Evolutionary conservation across 1,284 basidiomycete genomes (phyloP).

Genomic region (Ceratobasidium sp.): DNA sequence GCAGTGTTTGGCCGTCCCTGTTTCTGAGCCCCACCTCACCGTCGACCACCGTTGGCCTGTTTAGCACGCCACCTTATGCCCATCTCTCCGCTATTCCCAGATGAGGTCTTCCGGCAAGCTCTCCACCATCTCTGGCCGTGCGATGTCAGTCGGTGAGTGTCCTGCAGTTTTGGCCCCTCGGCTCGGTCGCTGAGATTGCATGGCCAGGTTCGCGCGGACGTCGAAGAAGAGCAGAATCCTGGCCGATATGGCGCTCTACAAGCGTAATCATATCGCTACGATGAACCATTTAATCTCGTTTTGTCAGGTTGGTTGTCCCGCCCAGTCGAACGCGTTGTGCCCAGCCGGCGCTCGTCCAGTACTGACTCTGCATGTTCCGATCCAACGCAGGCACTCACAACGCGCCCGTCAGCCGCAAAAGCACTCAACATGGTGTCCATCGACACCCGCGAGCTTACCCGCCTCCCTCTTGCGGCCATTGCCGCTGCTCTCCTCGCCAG

Average conservation of each 20-base stretch:
- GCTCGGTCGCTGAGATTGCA: not conserved
- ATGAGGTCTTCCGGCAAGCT: constrained; percentile 22
- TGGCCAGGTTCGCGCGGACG: constrained; percentile 26
- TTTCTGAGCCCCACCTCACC: constrained; percentile 16
- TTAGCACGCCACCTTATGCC: constrained; percentile 1
- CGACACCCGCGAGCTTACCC: constrained; percentile 34
- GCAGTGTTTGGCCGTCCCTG: constrained; percentile 16
- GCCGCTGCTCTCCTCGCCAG: constrained; percentile 26
- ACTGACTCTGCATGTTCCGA: not conserved
- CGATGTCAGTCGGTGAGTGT: constrained; percentile 38
- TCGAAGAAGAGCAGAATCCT: constrained; percentile 18
- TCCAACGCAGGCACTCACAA: constrained; percentile 20
- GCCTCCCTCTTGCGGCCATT: constrained; percentile 15
- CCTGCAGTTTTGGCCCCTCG: not conserved
- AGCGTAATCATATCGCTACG: constrained; percentile 35
- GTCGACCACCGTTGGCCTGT: not conserved
- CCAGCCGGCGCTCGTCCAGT: constrained; percentile 7
- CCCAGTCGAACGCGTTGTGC: not conserved
- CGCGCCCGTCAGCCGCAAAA: constrained; percentile 22
- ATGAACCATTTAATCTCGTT: constrained; percentile 33
- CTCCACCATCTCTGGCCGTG: constrained; percentile 31
- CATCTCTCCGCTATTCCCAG: constrained; percentile 11
- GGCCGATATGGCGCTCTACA: constrained; percentile 32
- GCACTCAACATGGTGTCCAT: constrained; percentile 43
- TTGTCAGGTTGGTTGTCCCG: constrained; percentile 25